Percentiles rank a stretch among this genome's conserved stretches.
phyloP scores from a whole-genome alignment of 2,329 filamentous ascomycete species.

The Harringtonia lauricola region DNA sequence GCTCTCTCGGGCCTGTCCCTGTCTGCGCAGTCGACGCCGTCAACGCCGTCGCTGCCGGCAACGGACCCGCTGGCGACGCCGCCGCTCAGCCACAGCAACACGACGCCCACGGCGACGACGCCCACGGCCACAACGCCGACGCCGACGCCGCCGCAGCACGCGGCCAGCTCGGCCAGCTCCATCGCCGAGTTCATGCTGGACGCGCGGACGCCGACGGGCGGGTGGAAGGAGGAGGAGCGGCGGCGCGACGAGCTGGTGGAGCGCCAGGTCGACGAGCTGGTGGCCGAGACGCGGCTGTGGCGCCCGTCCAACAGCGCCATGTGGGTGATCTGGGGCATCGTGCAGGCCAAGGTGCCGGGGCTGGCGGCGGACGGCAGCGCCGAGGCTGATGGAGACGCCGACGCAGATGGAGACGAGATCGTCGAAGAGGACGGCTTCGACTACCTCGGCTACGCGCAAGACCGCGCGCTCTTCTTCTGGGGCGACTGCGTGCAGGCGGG shows the following conservation, averaged over 20 bases:
- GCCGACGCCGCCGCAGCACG: slow-evolving; percentile 13
- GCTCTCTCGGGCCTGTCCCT: slow-evolving; percentile 5
- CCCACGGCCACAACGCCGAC: no score
- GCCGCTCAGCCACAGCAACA: slow-evolving; percentile 9
- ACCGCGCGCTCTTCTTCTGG: slow-evolving; percentile 89
- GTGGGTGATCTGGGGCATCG: slow-evolving; percentile 94
- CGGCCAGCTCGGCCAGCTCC: slow-evolving; percentile 33
- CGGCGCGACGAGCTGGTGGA: slow-evolving; percentile 55
- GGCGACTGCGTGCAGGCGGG: slow-evolving; percentile 75
- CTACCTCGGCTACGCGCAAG: slow-evolving; percentile 83
- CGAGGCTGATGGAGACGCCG: slow-evolving; percentile 23
- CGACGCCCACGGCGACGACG: no score
- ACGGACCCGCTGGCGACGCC: slow-evolving; percentile 13
- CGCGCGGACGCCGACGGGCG: slow-evolving; percentile 45
- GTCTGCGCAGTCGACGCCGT: slow-evolving; percentile 15
- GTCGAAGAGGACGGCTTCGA: slow-evolving; percentile 71
- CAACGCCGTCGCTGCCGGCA: slow-evolving; percentile 22
- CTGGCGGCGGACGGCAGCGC: slow-evolving; percentile 35
- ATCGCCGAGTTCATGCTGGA: slow-evolving; percentile 74
- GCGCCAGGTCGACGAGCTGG: slow-evolving; percentile 54
- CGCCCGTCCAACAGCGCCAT: slow-evolving; percentile 75
- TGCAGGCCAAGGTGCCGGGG: slow-evolving; percentile 80
- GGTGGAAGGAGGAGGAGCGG: slow-evolving; percentile 50
- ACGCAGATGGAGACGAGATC: slow-evolving; percentile 28
- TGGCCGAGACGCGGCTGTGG: slow-evolving; percentile 77